Evolutionary conservation across 73 alveolate genomes (phyloP).

Genomic region (Stentor coeruleus): DNA sequence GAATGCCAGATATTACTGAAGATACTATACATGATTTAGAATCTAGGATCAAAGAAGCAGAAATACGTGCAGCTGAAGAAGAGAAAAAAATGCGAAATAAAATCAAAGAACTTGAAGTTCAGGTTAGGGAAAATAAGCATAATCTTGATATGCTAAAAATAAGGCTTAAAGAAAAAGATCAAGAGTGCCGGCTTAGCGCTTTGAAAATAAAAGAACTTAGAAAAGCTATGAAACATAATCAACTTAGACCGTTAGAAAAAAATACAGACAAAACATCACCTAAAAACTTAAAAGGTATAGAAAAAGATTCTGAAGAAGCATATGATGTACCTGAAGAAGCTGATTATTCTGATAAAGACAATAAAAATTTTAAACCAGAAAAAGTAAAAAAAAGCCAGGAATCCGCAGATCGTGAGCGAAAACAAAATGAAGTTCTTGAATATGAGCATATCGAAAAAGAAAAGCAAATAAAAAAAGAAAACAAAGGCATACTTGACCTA

Average conservation of each 20-base stretch:
- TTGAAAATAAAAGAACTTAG: slow-evolving; percentile 22
- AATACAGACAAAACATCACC: background rate
- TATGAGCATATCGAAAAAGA: no score
- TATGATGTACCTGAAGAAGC: no score
- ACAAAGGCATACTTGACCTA: no score
- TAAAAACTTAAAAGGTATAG: no score
- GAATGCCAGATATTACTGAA: slow-evolving; percentile 15
- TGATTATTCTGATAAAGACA: no score
- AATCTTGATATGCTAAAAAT: background rate
- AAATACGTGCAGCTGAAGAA: background rate
- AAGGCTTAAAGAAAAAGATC: slow-evolving; percentile 18
- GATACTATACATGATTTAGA: background rate
- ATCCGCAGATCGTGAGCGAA: no score
- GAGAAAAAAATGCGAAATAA: background rate
- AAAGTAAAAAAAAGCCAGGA: no score
- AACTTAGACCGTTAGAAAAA: slow-evolving; percentile 8
- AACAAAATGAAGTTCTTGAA: no score
- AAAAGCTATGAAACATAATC: slow-evolving; percentile 22
- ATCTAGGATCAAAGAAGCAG: background rate
- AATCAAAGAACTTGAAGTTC: background rate
- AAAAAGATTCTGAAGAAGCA: no score
- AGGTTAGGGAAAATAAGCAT: slow-evolving; percentile 20
- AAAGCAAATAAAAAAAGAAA: no score
- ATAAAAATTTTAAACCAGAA: no score
- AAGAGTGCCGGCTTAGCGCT: slow-evolving; percentile 22